phyloP scores from a whole-genome alignment of 441 rosid species.

The Sinapis alba region DNA sequence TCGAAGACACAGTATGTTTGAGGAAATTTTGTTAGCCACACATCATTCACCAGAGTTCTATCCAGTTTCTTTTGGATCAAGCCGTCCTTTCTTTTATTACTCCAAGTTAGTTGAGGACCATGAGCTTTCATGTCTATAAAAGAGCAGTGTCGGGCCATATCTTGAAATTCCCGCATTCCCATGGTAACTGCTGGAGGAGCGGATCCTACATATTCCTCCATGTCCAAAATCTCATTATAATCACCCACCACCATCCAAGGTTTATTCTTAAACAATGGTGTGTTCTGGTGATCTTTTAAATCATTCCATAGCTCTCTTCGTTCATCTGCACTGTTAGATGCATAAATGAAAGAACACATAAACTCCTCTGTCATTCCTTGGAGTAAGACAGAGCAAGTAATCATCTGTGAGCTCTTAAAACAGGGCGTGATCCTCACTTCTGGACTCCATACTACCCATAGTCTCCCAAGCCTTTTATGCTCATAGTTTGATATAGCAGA shows the following conservation, averaged over 20 bases:
- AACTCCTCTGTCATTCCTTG: too few species aligned
- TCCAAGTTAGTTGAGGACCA: neutral
- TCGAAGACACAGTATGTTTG: neutral
- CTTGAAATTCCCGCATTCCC: neutral
- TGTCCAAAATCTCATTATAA: neutral
- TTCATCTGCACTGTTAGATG: neutral
- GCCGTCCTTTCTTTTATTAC: neutral
- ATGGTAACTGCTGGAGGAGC: neutral
- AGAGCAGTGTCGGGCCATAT: neutral
- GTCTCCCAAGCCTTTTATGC: neutral
- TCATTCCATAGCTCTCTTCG: neutral
- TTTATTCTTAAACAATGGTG: neutral
- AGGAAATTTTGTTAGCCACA: neutral
- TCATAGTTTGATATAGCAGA: neutral
- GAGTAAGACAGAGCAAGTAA: neutral
- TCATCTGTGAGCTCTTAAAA: too few species aligned
- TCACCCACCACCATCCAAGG: neutral
- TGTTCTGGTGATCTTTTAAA: neutral
- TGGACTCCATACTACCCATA: neutral
- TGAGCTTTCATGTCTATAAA: neutral
- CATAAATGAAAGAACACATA: neutral
- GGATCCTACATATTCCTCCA: neutral
- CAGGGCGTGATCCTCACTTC: neutral
- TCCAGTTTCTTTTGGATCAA: neutral
- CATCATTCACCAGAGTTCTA: neutral